A percentile compares a stretch with the other conserved stretches of the same genome.
These are phyloP conservation scores for Rehmannia glutinosa DNA, from an alignment of 257 asterid species.

Conservation along the genomic window DNA sequence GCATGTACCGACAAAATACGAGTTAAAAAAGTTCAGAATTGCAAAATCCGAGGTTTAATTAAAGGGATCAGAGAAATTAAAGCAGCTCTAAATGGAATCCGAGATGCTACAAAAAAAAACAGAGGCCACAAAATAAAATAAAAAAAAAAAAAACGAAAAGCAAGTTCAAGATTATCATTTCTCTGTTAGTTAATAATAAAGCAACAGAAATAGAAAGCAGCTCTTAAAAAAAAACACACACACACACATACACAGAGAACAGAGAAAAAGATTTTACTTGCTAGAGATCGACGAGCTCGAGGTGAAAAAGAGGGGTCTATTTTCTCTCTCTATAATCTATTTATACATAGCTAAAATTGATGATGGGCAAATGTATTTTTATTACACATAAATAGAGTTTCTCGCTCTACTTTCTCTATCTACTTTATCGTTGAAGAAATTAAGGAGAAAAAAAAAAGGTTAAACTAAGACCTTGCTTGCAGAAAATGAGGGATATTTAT, in stretches of 20 bases:
- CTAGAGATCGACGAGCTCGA: constrained; percentile 36
- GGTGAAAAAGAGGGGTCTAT: constrained; percentile 28
- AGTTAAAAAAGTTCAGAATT: no score
- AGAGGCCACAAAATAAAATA: no score
- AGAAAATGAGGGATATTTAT: constrained; percentile 40
- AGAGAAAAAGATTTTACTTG: constrained; percentile 27
- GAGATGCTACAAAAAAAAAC: constrained; percentile 50
- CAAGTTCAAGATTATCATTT: constrained; percentile 27
- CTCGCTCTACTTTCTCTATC: constrained; percentile 57
- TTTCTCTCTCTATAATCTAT: constrained; percentile 23
- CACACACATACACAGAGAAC: constrained; percentile 8
- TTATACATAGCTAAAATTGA: no score
- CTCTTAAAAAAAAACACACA: constrained; percentile 18
- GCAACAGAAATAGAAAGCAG: constrained; percentile 10
- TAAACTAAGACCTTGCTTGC: constrained; percentile 29
- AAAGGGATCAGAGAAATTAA: constrained; percentile 45
- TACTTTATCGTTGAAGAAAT: constrained; percentile 42
- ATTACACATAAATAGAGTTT: constrained; percentile 21
- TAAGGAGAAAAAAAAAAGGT: constrained; percentile 23
- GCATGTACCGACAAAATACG: constrained; percentile 58
- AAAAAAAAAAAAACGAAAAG: constrained; percentile 31
- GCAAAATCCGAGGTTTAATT: constrained; percentile 21
- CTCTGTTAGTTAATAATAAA: neutral
- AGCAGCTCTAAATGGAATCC: constrained; percentile 70
- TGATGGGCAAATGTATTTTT: no score